A percentile compares a stretch with the other conserved stretches of the same genome.
Conservation (phyloP, 2,329 filamentous ascomycete species). For the Immersiporthe knoxdaviesiana region DNA sequence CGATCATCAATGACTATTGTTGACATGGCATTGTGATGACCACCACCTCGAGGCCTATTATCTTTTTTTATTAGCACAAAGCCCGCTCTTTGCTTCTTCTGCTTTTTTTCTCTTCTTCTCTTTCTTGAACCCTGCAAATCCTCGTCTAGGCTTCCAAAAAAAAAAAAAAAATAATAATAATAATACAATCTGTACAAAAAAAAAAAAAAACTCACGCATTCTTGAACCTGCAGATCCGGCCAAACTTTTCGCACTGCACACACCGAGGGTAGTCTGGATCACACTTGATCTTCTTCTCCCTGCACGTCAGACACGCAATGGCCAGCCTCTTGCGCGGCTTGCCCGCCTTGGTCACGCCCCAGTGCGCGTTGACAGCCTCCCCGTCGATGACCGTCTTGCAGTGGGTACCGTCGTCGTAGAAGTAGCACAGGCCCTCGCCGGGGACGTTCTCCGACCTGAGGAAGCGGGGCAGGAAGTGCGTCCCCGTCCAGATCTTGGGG, state of each 20-base stretch:
- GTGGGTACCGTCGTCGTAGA: constrained; percentile 83
- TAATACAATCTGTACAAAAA: too few species aligned
- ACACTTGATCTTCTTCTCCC: constrained; percentile 98
- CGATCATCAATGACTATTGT: constrained; percentile 55
- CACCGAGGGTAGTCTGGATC: constrained; percentile 87
- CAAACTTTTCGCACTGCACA: constrained; percentile 90
- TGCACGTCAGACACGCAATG: constrained; percentile 89
- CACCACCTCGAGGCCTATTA: constrained; percentile 59
- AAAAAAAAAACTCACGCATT: constrained; percentile 72
- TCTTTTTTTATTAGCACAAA: constrained; percentile 14
- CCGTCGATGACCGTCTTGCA: constrained; percentile 85
- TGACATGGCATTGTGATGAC: constrained; percentile 56
- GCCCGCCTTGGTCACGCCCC: constrained; percentile 92
- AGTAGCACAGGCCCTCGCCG: constrained; percentile 80
- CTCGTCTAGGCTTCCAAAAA: background rate
- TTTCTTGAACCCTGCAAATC: too few species aligned
- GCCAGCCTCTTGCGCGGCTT: constrained; percentile 90
- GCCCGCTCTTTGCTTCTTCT: background rate
- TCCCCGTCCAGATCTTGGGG: constrained; percentile 71
- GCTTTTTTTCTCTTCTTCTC: background rate
- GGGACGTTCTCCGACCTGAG: constrained; percentile 68
- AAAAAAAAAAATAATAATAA: background rate
- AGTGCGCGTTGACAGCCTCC: constrained; percentile 84
- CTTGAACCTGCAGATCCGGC: constrained; percentile 81
- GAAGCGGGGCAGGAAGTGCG: constrained; percentile 68